Evolutionary conservation across 1,139 yeast genomes (phyloP), one percentile per base, ranked within the genome.

Genomic region (Arxiozyma bovina): DNA sequence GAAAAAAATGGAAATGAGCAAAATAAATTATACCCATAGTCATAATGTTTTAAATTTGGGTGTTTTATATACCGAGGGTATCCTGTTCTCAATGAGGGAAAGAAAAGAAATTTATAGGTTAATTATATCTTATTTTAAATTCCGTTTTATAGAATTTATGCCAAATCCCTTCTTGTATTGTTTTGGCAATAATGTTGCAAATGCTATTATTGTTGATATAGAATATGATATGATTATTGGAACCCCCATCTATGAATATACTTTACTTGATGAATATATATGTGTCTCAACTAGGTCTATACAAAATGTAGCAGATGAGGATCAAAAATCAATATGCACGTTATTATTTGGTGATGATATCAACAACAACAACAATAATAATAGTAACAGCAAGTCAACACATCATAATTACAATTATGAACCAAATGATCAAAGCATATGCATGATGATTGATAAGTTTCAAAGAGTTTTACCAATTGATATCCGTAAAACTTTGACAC

Each of bases 201-300:
- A 44, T 18, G 52, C 51, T 9, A 22, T 54, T 17, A n/a, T 49
- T 27, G 44, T 53, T 3, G 54, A 53, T 18, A 12, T 53, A 22
- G 45, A 44, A 7, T 38, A 41, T 5, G 34, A 46, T 25, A 20
- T n/a, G 42, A 38, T 48, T 15, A 34, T 34, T 12, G 44, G 44
- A 7, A 45, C 27, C 5, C 57, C 58, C 6, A 40, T 56, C 9
- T 45, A 12, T 40, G 48, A 54, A 11, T 53, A 46, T 20, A 22
- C 43, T 11, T 45, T 56, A 9, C 18, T 40, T 43, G 48, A 48
- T 46, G 49, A 46, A 34, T 38, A 46, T 21, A 46, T 46, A 5
- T 21, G 21, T 25, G 17, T 46, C n/a, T 46, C 49, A 8, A 46
- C 49, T 20, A 46, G 49, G 8, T 38, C 43, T 3, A 21, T 20